A percentile compares a stretch with the other conserved stretches of the same genome.
These are phyloP conservation scores for Paecilomyces sp. DNA, from an alignment of 2,329 filamentous ascomycete genomes.

Conservation along the genomic window DNA sequence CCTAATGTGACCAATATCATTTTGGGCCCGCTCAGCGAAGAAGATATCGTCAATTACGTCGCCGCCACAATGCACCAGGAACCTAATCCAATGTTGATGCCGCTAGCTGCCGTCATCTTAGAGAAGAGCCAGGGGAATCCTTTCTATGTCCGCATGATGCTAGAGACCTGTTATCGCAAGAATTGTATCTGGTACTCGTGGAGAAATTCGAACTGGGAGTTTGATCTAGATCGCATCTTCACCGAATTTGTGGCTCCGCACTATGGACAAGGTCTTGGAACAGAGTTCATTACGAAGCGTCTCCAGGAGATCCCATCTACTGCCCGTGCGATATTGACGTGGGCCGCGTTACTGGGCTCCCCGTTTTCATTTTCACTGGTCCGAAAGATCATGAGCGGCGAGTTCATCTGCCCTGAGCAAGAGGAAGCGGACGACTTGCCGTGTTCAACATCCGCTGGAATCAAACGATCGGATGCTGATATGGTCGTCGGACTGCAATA, in stretches of 20 bases:
- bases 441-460: conserved; percentile 33
- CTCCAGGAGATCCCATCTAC: conserved; percentile 67
- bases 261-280: conserved; percentile 72
- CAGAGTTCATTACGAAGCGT: conserved; percentile 71
- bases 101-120: conserved; percentile 76
- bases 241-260: conserved; percentile 73
- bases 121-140: conserved; percentile 84
- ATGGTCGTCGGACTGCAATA: conserved; percentile 68
- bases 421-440: conserved; percentile 34
- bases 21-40: conserved; percentile 67
- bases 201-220: conserved; percentile 73
- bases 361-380: conserved; percentile 79
- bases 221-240: conserved; percentile 72
- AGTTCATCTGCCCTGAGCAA: conserved; percentile 55
- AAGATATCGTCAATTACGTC: conserved; percentile 76
- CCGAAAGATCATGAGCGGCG: conserved; percentile 66
- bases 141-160: conserved; percentile 86
- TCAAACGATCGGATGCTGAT: conserved; percentile 58
- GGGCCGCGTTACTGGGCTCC: conserved; percentile 76
- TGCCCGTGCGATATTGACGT: conserved; percentile 72
- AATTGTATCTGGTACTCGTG: conserved; percentile 90
- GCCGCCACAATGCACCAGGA: conserved; percentile 70
- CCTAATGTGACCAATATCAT: conserved; percentile 61
- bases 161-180: conserved; percentile 78
- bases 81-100: conserved; percentile 61